Conservation (phyloP, 139 green algal genomes). For the Chlamydomonas incerta region DNA sequence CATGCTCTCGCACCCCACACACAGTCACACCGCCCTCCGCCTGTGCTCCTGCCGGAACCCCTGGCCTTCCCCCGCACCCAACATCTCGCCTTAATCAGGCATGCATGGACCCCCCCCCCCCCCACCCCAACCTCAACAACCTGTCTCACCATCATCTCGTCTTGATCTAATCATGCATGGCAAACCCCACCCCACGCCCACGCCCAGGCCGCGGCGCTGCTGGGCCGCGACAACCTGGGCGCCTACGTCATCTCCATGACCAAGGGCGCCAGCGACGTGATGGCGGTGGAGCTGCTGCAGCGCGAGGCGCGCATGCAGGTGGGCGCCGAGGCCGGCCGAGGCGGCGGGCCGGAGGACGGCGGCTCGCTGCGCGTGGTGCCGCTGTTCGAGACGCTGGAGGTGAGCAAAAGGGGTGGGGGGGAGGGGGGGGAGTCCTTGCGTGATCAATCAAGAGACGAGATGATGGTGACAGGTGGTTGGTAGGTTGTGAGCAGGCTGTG, state of each 20-base stretch:
- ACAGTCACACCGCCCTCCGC: no score
- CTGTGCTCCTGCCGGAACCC: no score
- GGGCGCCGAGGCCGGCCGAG: neutral
- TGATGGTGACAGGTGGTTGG: no score
- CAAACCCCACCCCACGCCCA: no score
- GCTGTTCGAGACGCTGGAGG: conserved; percentile 95
- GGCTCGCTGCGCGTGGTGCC: conserved; percentile 88
- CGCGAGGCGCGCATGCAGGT: conserved; percentile 78
- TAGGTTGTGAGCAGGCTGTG: no score
- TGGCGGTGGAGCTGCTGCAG: conserved; percentile 96
- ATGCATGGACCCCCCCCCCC: no score
- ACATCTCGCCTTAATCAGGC: no score
- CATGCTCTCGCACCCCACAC: no score
- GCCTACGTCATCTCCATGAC: conserved; percentile 98
- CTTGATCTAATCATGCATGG: no score
- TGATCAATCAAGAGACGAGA: neutral
- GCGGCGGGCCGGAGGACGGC: conserved; percentile 38
- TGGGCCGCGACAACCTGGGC: conserved; percentile 75
- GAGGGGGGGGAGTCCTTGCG: neutral
- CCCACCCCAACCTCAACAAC: no score
- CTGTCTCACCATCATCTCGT: no score
- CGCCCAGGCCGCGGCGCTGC: conserved; percentile 43
- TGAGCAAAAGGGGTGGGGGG: neutral
- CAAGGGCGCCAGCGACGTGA: conserved; percentile 87
- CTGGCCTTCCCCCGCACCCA: no score